Conservation (phyloP, 116 monocot genomes). For the Iris pallida region DNA sequence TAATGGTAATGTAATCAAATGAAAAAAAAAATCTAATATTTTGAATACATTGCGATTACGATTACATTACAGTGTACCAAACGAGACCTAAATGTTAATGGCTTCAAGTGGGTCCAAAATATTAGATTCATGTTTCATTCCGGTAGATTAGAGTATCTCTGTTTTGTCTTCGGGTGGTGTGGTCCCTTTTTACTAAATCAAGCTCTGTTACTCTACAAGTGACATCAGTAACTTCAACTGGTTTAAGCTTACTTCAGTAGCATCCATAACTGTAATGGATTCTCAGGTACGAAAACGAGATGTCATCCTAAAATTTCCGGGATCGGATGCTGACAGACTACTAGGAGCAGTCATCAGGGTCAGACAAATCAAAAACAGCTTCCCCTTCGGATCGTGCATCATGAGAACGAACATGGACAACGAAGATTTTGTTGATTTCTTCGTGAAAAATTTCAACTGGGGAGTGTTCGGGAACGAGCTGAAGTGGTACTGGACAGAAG, state of each 20-base stretch:
- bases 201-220: not conserved
- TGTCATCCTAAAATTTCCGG: slow-evolving; percentile 59
- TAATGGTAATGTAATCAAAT: no score
- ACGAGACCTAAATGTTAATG: no score
- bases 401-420: slow-evolving; percentile 77
- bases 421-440: slow-evolving; percentile 71
- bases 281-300: slow-evolving; percentile 76
- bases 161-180: no score
- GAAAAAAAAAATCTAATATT: no score
- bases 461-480: slow-evolving; percentile 86
- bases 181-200: not conserved
- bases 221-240: not conserved
- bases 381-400: slow-evolving; percentile 78
- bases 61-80: no score
- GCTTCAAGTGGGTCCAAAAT: no score
- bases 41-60: no score
- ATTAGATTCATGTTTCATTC: no score
- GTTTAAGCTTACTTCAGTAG: not conserved
- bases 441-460: slow-evolving; percentile 80
- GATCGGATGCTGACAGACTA: slow-evolving; percentile 13
- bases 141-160: no score
- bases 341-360: slow-evolving; percentile 45
- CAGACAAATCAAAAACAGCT: slow-evolving; percentile 56
- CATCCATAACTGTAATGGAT: not conserved
- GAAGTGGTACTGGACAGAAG: slow-evolving; percentile 91